Conservation (phyloP, 768 basidiomycete species). For the Galerina marginata region DNA sequence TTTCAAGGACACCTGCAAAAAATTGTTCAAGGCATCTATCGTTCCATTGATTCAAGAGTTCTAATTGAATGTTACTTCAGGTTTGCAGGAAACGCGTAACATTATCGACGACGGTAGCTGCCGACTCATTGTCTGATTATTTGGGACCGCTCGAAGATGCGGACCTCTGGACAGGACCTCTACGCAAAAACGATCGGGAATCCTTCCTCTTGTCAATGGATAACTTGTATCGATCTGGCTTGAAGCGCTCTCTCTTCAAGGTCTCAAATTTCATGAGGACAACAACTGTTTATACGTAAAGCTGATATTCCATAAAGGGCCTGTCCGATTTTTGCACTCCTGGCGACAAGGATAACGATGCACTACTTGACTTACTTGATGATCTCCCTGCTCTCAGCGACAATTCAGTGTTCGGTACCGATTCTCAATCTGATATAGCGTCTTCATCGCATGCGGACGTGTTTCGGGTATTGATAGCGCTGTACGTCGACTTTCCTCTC, state of each 20-base stretch:
- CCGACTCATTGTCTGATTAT: constrained; percentile 6
- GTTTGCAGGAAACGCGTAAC: constrained; percentile 2
- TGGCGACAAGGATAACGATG: constrained; percentile 2
- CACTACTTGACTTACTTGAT: constrained; percentile 8
- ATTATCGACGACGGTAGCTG: not conserved
- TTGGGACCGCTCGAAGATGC: not conserved
- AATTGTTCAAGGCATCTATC: constrained; percentile 51
- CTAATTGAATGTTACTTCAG: constrained; percentile 1
- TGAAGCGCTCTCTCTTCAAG: constrained; percentile 54
- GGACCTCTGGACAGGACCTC: not conserved
- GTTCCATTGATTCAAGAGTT: not conserved
- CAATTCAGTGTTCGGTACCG: not conserved
- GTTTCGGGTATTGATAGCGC: constrained; percentile 7
- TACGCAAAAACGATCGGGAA: constrained; percentile 30
- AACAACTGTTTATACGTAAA: not conserved
- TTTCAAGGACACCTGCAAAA: constrained; percentile 52
- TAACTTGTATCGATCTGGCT: constrained; percentile 45
- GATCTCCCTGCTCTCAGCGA: not conserved
- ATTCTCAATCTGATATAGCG: not conserved
- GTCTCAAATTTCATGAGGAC: constrained; percentile 28
- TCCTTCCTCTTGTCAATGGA: constrained; percentile 48
- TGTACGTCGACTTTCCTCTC: not conserved
- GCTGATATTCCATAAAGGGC: constrained; percentile 8
- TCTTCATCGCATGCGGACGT: not conserved
- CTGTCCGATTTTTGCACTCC: constrained; percentile 5